Evolutionary conservation across 176 grass and related monocot genomes (phyloP), one percentile per base, ranked within the genome.

Genomic region (Raddia guianensis): DNA sequence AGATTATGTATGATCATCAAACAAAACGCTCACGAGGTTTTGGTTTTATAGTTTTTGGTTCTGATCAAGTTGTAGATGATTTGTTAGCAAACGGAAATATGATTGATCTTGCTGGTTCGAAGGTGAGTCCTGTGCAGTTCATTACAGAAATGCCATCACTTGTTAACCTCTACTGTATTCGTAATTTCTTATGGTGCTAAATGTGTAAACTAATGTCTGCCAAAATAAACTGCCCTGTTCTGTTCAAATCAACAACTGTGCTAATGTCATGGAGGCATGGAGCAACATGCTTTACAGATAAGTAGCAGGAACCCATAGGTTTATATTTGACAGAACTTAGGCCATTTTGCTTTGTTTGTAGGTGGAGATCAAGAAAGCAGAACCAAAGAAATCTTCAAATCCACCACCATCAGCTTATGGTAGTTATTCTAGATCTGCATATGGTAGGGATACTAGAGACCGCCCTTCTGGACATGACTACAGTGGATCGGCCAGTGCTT

Each of bases 361-460:
- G 96, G 90, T 98, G 86, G 92, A 98, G 87, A 90, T 98, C 84
- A 98, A 98, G 88, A 98, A 89, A 92, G 96, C 96, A 81, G 92
- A 98, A 94, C 96, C 92, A 91, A 98, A 95, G 96, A 98, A 95
- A 91, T 82, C 84, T 63, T 86, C 88, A 77, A 93, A 91, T 67
- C 74, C 79, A 83, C 86, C 83, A 72, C 49, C 49, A 42, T 77
- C 83, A 86, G 73, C 50, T 51, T 75, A 74, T 94, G 88, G 62
- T 97, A 94, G 87, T 74, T 85, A 86, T 78, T 82, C 92, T 93
- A 92, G 88, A 48, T 73, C 86, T 75, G 89, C 80, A 74, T 87
- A 86, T 94, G 84, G 82, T 97, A 92, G 89, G 74, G 84, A 87
- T 75, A 69, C 86, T 93, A 92, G 92, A 80, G 75, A 85, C 16